Percentiles rank a stretch among this genome's conserved stretches.
These are phyloP conservation scores for Colletotrichum musae DNA, from an alignment of 2,329 filamentous ascomycete genomes.

Conservation along the genomic window DNA sequence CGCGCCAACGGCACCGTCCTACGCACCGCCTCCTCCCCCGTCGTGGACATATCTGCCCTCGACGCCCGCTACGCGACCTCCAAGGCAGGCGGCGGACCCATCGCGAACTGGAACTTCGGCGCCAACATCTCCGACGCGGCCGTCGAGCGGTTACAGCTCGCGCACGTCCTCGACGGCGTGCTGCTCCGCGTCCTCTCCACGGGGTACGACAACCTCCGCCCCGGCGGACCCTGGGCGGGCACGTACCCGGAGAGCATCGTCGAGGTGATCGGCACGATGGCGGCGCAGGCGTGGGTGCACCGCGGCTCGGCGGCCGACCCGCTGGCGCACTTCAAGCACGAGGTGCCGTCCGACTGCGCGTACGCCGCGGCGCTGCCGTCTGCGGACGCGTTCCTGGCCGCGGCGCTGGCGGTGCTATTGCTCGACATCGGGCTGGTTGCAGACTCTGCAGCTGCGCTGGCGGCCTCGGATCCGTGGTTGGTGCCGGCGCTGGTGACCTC, in stretches of 20 bases:
- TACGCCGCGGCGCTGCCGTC: conserved; percentile 43
- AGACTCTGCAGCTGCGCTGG: conserved; percentile 48
- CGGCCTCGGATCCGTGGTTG: conserved; percentile 51
- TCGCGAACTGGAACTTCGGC: conserved; percentile 52
- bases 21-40: conserved; percentile 46
- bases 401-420: conserved; percentile 45
- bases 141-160: conserved; percentile 46
- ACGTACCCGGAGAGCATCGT: conserved; percentile 52
- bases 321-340: conserved; percentile 51
- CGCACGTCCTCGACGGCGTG: conserved; percentile 52
- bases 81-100: conserved; percentile 53
- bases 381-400: conserved; percentile 49
- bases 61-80: conserved; percentile 47
- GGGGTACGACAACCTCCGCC: conserved; percentile 47
- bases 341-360: conserved; percentile 46
- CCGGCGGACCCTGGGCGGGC: conserved; percentile 50
- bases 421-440: conserved; percentile 50
- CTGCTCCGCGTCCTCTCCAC: conserved; percentile 50
- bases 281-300: conserved; percentile 55
- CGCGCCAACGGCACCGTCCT: conserved; percentile 51
- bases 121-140: conserved; percentile 52
- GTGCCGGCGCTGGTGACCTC: conserved; percentile 50
- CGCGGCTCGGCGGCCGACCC: conserved; percentile 51
- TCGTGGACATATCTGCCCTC: conserved; percentile 47
- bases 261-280: conserved; percentile 50